Conservation (phyloP, 164 flowering plant species). For the Akebia trifoliata region DNA sequence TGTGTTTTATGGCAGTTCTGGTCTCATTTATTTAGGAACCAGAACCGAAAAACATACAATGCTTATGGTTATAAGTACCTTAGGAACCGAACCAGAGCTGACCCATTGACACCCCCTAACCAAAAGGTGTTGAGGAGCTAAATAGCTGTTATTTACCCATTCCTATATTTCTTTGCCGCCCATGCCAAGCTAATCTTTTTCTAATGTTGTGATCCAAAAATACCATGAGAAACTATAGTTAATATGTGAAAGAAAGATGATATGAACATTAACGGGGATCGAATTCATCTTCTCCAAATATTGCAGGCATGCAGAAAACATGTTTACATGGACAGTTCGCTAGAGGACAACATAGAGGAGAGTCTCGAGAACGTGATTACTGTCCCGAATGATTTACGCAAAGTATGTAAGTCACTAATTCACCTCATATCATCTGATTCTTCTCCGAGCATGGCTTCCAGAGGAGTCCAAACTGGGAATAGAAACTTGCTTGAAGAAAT, state of each 20-base stretch:
- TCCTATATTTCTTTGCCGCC: too few species aligned
- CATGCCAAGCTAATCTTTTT: too few species aligned
- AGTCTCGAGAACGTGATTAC: conserved; percentile 20
- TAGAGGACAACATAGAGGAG: conserved; percentile 25
- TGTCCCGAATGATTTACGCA: conserved; percentile 33
- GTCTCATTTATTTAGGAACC: too few species aligned
- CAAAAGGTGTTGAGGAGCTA: too few species aligned
- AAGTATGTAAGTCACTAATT: conserved; percentile 41
- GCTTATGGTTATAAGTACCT: too few species aligned
- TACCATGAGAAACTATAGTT: not conserved
- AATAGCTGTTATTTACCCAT: too few species aligned
- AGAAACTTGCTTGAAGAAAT: conserved; percentile 50
- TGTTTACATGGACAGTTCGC: conserved; percentile 27
- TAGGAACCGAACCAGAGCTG: too few species aligned
- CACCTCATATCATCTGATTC: conserved; percentile 38
- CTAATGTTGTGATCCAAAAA: not conserved
- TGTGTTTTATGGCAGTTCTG: too few species aligned
- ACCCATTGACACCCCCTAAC: too few species aligned
- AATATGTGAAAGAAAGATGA: not conserved
- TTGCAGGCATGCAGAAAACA: conserved; percentile 69
- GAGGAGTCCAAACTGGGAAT: conserved; percentile 16
- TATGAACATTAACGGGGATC: too few species aligned
- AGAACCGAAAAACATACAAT: too few species aligned
- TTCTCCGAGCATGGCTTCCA: conserved; percentile 13
- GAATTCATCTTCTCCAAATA: not conserved